phyloP scores from a whole-genome alignment of 164 flowering plant species.

The Stephania yunnanensis region DNA sequence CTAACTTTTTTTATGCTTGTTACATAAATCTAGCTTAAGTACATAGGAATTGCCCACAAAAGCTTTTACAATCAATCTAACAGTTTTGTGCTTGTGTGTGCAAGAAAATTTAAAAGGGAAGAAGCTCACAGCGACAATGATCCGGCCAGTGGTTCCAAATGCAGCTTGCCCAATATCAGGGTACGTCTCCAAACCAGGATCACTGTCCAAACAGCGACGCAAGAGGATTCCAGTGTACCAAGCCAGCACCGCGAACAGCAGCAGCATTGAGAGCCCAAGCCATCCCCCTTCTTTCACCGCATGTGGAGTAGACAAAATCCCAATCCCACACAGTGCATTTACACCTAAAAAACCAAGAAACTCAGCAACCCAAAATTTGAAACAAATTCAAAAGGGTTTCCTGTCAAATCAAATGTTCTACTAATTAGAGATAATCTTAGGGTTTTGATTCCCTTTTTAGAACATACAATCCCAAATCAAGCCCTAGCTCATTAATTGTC shows the following conservation, averaged over 20 bases:
- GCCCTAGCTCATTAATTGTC: too few species aligned
- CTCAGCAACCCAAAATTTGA: too few species aligned
- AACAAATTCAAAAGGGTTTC: too few species aligned
- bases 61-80: background rate
- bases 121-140: constrained; percentile 63
- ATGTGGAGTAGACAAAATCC: constrained; percentile 82
- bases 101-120: background rate
- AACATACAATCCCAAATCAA: too few species aligned
- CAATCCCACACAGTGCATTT: constrained; percentile 94
- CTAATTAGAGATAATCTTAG: too few species aligned
- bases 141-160: constrained; percentile 71
- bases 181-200: constrained; percentile 88
- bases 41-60: background rate
- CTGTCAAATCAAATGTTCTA: too few species aligned
- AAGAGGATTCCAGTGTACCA: constrained; percentile 87
- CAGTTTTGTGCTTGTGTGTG: background rate
- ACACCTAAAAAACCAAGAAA: constrained; percentile 42
- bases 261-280: constrained; percentile 58
- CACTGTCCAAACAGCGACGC: constrained; percentile 80
- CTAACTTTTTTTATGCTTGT: too few species aligned
- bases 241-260: constrained; percentile 59
- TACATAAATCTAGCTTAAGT: too few species aligned
- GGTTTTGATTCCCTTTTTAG: too few species aligned
- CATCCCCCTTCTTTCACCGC: constrained; percentile 94
- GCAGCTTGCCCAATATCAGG: constrained; percentile 99